Percentiles rank a stretch among this genome's conserved stretches.
Conservation (phyloP, 306 rosid species). For the Senna siamea region DNA sequence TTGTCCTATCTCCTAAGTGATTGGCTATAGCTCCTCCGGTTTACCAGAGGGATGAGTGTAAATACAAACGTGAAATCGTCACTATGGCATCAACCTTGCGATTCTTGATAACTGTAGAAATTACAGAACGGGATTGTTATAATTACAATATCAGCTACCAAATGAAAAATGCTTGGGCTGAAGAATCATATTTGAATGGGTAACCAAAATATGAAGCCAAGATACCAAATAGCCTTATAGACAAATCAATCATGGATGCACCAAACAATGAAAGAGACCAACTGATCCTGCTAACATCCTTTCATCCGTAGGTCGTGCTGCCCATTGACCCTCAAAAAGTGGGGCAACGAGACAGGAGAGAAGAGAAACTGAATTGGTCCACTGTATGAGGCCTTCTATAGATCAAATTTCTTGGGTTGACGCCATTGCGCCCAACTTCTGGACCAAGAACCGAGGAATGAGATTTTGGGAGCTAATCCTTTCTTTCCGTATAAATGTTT, state of each 20-base stretch:
- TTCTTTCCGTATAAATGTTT: slow-evolving; percentile 76
- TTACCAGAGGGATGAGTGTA: not conserved
- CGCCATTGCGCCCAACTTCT: slow-evolving; percentile 63
- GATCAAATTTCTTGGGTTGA: slow-evolving; percentile 77
- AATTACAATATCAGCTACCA: slow-evolving; percentile 55
- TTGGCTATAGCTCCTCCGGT: not conserved
- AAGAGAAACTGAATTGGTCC: slow-evolving; percentile 25
- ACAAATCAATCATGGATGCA: slow-evolving; percentile 42
- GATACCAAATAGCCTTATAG: slow-evolving; percentile 31
- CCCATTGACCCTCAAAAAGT: slow-evolving; percentile 37
- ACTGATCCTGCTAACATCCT: slow-evolving; percentile 39
- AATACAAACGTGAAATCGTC: not conserved
- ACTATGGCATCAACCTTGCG: slow-evolving; percentile 20
- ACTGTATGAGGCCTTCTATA: slow-evolving; percentile 41
- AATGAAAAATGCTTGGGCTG: slow-evolving; percentile 38
- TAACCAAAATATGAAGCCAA: slow-evolving; percentile 51
- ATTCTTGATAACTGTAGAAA: slow-evolving; percentile 25
- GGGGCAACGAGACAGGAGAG: slow-evolving; percentile 33
- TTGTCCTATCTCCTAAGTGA: not conserved
- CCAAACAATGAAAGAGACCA: slow-evolving; percentile 33
- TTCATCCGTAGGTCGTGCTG: slow-evolving; percentile 33
- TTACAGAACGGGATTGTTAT: slow-evolving; percentile 45
- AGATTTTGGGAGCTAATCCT: slow-evolving; percentile 59
- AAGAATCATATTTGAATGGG: slow-evolving; percentile 70
- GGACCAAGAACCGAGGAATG: slow-evolving; percentile 64